Percentiles rank a stretch among this genome's conserved stretches.
Conservation (phyloP, 169 alveolate genomes). For the Nephromyces sp. region DNA sequence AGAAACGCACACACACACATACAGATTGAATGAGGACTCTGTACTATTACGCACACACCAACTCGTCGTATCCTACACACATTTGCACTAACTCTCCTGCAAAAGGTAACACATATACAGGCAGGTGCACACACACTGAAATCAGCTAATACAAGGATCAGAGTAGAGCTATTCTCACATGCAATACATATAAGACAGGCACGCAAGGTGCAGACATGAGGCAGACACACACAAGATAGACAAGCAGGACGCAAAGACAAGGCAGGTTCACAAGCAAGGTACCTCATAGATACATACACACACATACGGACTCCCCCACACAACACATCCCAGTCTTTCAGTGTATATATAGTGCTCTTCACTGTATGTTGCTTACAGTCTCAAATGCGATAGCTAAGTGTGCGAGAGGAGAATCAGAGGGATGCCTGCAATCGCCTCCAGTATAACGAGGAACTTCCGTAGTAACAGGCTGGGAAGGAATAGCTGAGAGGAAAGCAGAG, state of each 20-base stretch:
- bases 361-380: constrained; percentile 19
- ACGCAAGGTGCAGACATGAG: neutral
- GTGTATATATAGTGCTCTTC: neutral
- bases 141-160: neutral
- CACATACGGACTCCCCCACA: neutral
- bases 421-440: constrained; percentile 69
- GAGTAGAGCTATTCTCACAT: neutral
- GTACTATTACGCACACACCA: no score
- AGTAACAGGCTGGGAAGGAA: constrained; percentile 50
- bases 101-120: neutral
- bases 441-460: constrained; percentile 50
- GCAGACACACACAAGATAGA: neutral
- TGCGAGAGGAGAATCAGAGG: constrained; percentile 56
- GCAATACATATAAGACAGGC: neutral
- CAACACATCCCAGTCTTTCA: neutral
- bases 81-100: neutral
- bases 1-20: neutral
- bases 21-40: no score
- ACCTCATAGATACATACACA: neutral
- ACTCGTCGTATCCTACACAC: neutral
- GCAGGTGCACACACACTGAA: neutral
- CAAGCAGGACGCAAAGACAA: neutral
- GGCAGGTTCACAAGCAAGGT: neutral
- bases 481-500: no score
- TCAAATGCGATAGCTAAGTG: constrained; percentile 70